A percentile compares a stretch with the other conserved stretches of the same genome.
Evolutionary conservation across 495 filamentous ascomycete species (phyloP).

Genomic region (Daldinia loculata): DNA sequence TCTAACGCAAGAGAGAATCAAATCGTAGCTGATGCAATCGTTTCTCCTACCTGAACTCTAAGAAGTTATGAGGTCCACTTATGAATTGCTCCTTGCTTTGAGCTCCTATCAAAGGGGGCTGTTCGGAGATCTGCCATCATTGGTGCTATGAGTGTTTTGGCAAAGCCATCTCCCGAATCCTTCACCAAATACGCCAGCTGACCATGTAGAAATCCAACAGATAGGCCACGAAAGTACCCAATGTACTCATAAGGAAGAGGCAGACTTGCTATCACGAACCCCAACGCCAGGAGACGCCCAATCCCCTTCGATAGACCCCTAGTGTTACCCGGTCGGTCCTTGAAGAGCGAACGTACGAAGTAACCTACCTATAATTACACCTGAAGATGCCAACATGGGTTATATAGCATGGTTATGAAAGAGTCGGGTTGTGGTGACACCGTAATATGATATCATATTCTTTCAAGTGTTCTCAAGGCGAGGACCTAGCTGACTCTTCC

Average conservation of each 20-base stretch:
- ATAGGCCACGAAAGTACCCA: neutral
- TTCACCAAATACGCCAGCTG: neutral
- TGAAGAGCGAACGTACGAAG: neutral
- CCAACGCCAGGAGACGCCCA: neutral
- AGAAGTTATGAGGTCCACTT: neutral
- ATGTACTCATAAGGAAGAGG: neutral
- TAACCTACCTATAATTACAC: neutral
- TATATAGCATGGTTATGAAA: neutral
- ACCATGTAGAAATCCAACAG: neutral
- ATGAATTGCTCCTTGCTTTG: neutral
- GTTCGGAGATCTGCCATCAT: neutral
- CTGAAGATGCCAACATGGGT: neutral
- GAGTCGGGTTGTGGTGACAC: neutral
- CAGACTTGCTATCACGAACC: neutral
- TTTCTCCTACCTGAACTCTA: neutral
- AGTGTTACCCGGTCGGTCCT: neutral
- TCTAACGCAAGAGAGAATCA: conserved; percentile 1
- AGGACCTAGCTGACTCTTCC: neutral
- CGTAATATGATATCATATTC: neutral
- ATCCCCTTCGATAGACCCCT: neutral
- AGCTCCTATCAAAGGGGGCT: neutral
- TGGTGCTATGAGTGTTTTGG: neutral
- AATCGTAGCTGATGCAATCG: neutral
- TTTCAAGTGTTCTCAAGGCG: neutral
- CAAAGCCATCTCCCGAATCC: neutral